Conservation (phyloP, 1,284 basidiomycete species). For the Sanguinoderma infundibulare region DNA sequence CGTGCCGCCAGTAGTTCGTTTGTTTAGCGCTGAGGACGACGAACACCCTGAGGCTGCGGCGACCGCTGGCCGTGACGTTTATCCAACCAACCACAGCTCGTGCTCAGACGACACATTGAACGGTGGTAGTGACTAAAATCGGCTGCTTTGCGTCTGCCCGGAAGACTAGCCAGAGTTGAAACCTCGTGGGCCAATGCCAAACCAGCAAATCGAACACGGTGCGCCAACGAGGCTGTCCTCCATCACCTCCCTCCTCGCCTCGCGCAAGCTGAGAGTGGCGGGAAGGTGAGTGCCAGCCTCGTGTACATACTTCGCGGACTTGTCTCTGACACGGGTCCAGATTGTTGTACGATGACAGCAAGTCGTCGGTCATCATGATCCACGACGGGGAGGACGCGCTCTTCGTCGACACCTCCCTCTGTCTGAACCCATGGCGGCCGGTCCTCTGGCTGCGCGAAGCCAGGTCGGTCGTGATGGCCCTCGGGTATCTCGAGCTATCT, state of each 20-base stretch:
- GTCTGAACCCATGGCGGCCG: constrained; percentile 41
- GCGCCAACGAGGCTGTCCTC: constrained; percentile 18
- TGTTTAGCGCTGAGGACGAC: too few relatives aligned
- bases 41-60: too few relatives aligned
- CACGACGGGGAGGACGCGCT: constrained; percentile 50
- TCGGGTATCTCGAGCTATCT: constrained; percentile 58
- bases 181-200: constrained; percentile 15
- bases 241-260: constrained; percentile 17
- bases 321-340: not conserved
- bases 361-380: constrained; percentile 44
- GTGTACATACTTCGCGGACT: not conserved
- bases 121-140: too few relatives aligned
- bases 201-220: constrained; percentile 26
- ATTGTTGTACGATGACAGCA: constrained; percentile 20
- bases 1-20: too few relatives aligned
- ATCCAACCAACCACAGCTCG: too few relatives aligned
- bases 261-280: constrained; percentile 26
- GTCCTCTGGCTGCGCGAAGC: constrained; percentile 54
- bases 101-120: too few relatives aligned
- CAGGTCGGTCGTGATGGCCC: constrained; percentile 51
- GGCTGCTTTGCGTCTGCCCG: too few relatives aligned
- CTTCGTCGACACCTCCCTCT: constrained; percentile 57
- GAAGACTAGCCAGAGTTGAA: too few relatives aligned
- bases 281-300: constrained; percentile 17
- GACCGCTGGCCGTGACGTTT: too few relatives aligned